Evolutionary conservation across 805 yeast genomes (phyloP), one percentile per base, ranked within the genome.

Genomic region (Wickerhamiella kurtzmanii): DNA sequence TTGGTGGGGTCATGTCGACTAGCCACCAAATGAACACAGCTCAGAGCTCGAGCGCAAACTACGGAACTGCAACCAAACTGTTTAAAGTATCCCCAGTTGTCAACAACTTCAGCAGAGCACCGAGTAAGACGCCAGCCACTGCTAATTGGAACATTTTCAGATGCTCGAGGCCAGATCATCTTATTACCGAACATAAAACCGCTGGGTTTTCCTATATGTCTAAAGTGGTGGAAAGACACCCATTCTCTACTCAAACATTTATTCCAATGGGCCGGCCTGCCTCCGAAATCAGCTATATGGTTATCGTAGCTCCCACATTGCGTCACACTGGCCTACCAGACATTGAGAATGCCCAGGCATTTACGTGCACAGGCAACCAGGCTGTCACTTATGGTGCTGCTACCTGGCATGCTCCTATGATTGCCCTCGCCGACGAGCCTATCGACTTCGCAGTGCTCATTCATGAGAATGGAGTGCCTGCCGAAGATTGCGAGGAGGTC

Each of bases 331-430:
- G 67, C 2, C 61, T 78, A 39, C 95, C 96, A 0, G 83, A 82
- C 54, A 16, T 52, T 15, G 54, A 64, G 2, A 64, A 74, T 0
- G 56, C 80, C 9, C 71, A 68, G 53, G 95, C 94, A 0, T 88
- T 87, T 56, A 53, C 76, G 4, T 84, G 88, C 53, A 72, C 66
- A 47, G 95, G 95, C 0, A 80, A 83, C 60, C 95, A 87, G 59
- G 83, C 95, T 0, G 86, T 88, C 3, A 88, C 96, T 0, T 87
- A 87, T 61, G 94, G 87, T 0, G 75, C 52, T 11, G 85, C 82
- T 1, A 75, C 80, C 3, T 88, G 97, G 97, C 97, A 88, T 61
- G 95, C 96, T 0, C 96, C 97, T 2, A 88, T 88, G 97, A 80
- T 89, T 19, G 89, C 85, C 1, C 62, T 86, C 8, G 80, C 79